Conservation (phyloP, 441 rosid species). For the Populus tomentosa region DNA sequence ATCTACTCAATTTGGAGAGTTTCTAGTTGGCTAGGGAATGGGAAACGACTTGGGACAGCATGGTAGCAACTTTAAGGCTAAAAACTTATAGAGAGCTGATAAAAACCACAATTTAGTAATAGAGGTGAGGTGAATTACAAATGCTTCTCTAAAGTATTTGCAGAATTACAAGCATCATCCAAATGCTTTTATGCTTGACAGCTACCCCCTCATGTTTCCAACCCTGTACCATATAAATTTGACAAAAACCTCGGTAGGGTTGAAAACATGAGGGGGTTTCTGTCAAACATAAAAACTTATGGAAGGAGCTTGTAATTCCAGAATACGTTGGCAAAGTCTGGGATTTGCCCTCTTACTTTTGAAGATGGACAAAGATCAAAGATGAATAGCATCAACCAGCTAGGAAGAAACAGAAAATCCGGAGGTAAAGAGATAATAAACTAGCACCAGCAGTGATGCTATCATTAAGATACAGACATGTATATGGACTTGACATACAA, state of each 20-base stretch:
- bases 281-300: neutral
- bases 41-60: neutral
- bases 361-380: neutral
- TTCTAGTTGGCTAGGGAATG: neutral
- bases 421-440: neutral
- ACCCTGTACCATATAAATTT: neutral
- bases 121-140: neutral
- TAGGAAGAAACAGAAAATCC: neutral
- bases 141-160: neutral
- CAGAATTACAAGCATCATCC: neutral
- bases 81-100: neutral
- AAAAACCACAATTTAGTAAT: neutral
- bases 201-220: neutral
- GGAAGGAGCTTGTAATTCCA: neutral
- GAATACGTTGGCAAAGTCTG: neutral
- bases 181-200: neutral
- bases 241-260: neutral
- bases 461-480: slow-evolving; percentile 1
- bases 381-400: neutral
- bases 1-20: neutral
- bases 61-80: neutral
- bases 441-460: neutral
- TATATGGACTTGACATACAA: neutral
- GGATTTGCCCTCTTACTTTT: neutral
- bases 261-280: neutral